A percentile compares a stretch with the other conserved stretches of the same genome.
Conservation (phyloP, 371 early-diverging fungal species). For the Mucor plumbeus region DNA sequence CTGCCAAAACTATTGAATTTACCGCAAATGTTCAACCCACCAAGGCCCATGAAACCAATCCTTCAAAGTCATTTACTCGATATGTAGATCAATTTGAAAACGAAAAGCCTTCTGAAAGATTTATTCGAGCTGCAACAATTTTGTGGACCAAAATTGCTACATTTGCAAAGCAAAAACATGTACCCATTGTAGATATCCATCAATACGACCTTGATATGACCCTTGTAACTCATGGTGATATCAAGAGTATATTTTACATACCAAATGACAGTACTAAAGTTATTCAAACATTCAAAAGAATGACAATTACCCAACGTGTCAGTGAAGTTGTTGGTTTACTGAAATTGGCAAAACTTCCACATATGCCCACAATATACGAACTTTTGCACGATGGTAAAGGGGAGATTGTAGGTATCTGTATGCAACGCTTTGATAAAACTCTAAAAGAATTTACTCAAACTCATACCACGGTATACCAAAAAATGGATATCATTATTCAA, state of each 20-base stretch:
- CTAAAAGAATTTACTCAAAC: slow-evolving; percentile 66
- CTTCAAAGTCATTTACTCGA: neutral
- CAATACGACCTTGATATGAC: slow-evolving; percentile 38
- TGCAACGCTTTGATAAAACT: slow-evolving; percentile 60
- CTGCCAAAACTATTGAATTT: too few species aligned
- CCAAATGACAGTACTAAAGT: slow-evolving; percentile 31
- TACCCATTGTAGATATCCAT: slow-evolving; percentile 33
- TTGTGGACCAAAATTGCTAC: neutral
- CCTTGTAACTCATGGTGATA: slow-evolving; percentile 44
- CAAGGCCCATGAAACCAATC: neutral
- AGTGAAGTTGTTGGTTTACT: slow-evolving; percentile 49
- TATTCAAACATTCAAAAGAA: slow-evolving; percentile 49
- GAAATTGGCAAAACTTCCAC: slow-evolving; percentile 28
- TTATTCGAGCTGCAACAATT: neutral
- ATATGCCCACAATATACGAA: slow-evolving; percentile 49
- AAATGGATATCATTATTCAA: slow-evolving; percentile 60
- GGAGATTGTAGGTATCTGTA: slow-evolving; percentile 52
- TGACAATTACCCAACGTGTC: slow-evolving; percentile 51
- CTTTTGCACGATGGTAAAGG: slow-evolving; percentile 45
- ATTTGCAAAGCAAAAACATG: slow-evolving; percentile 29
- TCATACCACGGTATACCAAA: slow-evolving; percentile 60
- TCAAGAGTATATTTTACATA: slow-evolving; percentile 50
- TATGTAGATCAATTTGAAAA: neutral
- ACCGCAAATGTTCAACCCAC: neutral
- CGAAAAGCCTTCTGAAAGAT: neutral